phyloP scores from a whole-genome alignment of 768 basidiomycete genomes.

The Lentinula boryana region DNA sequence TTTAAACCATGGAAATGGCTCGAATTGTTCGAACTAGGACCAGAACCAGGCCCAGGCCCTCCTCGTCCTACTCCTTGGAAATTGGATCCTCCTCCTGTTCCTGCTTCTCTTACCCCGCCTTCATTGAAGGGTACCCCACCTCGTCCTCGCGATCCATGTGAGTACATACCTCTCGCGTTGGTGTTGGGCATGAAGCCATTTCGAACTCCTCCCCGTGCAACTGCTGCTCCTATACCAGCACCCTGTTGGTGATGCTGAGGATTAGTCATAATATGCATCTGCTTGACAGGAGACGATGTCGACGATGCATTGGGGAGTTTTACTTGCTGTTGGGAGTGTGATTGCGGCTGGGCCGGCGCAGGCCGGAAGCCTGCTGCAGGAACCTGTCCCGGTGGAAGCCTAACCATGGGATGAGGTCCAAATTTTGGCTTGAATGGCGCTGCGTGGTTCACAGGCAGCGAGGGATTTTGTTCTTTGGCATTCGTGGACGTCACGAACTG shows the following conservation, averaged over 20 bases:
- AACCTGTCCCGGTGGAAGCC: slow-evolving; percentile 45
- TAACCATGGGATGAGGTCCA: slow-evolving; percentile 61
- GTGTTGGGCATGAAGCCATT: neutral
- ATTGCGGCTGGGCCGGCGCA: slow-evolving; percentile 21
- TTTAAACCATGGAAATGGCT: slow-evolving; percentile 16
- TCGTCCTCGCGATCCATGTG: neutral
- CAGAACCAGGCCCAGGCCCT: neutral
- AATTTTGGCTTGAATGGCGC: slow-evolving; percentile 61
- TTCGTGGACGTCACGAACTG: slow-evolving; percentile 81
- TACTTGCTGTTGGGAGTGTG: neutral
- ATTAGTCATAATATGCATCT: neutral
- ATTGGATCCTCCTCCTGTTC: too few species aligned
- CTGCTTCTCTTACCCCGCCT: too few species aligned
- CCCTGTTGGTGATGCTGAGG: neutral
- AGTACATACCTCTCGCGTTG: neutral
- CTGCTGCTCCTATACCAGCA: slow-evolving; percentile 13
- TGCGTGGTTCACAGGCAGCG: slow-evolving; percentile 29
- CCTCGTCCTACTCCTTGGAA: neutral
- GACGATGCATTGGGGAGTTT: neutral
- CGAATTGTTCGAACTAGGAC: neutral
- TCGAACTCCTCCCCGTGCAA: slow-evolving; percentile 18
- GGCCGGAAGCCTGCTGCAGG: slow-evolving; percentile 64
- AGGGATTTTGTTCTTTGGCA: slow-evolving; percentile 43
- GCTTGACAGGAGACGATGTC: neutral
- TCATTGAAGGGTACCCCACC: neutral